phyloP scores from a whole-genome alignment of 1,284 basidiomycete genomes.

The Malassezia restricta region DNA sequence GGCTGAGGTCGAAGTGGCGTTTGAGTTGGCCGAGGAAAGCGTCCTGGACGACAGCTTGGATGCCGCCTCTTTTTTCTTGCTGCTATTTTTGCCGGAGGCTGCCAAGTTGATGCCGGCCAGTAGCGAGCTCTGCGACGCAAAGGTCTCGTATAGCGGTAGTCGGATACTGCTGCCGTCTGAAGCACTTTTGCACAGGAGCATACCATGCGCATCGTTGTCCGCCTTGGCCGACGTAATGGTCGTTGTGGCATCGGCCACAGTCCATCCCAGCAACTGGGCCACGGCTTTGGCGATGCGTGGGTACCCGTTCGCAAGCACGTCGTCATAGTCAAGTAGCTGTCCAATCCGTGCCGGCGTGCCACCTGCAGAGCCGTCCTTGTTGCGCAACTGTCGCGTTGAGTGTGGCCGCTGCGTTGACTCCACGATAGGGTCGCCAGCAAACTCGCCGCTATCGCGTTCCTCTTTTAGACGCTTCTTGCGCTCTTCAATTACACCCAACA shows the following conservation, averaged over 20 bases:
- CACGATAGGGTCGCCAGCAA: conserved; percentile 22
- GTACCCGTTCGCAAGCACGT: conserved; percentile 2
- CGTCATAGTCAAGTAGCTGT: conserved; percentile 18
- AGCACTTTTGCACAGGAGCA: not conserved
- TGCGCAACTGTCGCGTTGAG: conserved; percentile 42
- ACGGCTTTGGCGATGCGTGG: conserved; percentile 19
- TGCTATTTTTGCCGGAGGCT: not conserved
- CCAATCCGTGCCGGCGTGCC: conserved; percentile 4
- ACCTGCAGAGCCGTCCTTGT: conserved; percentile 26
- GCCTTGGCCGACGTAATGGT: conserved; percentile 7
- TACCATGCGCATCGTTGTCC: not conserved
- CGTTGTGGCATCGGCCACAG: conserved; percentile 5
- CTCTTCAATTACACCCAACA: conserved; percentile 38
- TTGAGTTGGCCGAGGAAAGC: conserved; percentile 3
- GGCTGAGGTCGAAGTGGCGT: conserved; percentile 11
- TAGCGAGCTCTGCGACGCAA: conserved; percentile 10
- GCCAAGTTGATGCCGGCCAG: conserved; percentile 10
- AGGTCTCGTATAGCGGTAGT: not conserved
- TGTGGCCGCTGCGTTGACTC: conserved; percentile 30
- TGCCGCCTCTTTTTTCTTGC: conserved; percentile 15
- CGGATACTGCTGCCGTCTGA: not conserved
- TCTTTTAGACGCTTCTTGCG: conserved; percentile 35
- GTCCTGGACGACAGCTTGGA: not conserved
- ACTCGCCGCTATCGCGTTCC: conserved; percentile 42
- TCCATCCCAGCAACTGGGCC: conserved; percentile 13